Base-by-base conservation (phyloP, 2,329 filamentous ascomycete genomes). In the Verticillium klebahnii region DNA sequence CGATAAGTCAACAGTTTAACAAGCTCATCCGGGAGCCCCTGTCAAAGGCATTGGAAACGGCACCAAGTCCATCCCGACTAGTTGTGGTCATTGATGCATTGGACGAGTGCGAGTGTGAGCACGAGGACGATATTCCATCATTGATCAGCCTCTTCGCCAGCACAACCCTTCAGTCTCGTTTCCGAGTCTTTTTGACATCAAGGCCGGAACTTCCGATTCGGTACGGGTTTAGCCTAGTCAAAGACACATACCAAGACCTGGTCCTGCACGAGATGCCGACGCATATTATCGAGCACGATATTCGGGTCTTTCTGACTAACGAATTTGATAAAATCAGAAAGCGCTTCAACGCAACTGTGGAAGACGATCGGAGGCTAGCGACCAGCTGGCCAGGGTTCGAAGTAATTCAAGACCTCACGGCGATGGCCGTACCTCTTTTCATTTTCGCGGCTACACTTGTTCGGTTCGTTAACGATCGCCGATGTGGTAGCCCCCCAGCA, bases 141-240 rank as follows among this genome's bases (percentile, higher is more conserved):
- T 69, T 78, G n/a, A 68, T 77, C 40, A 23, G 65, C 3, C 66
- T 74, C 1, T 61, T 75, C 0, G 62, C 68, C n/a, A 60, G 65
- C 34, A 50, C 62, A 17, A 2, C 40, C 11, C 9, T 66, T 25
- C 61, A 36, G 59, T 65, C 61, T n/a, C 62, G 45, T 29, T 56
- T 77, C 25, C 71, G 70, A 56, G 60, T 73, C 12, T 76, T 79
- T 45, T 31, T 80, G 4, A 79, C 76, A 0, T 79, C 77, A 62
- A 69, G 78, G 12, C 78, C 78, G 0, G 74, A 81, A 25, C 60
- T 77, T 1, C 71, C 72, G 0, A 71, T 80, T 25, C 72, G 74
- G 0, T 65, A 75, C 14, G 72, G 74, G 0, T 80, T 82, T 40
- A 60, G 60, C 0, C 11, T 66, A 1, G 67, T 76, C 5, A 15